Evolutionary conservation across 805 yeast genomes (phyloP).

Genomic region (Ogataea dorogensis): DNA sequence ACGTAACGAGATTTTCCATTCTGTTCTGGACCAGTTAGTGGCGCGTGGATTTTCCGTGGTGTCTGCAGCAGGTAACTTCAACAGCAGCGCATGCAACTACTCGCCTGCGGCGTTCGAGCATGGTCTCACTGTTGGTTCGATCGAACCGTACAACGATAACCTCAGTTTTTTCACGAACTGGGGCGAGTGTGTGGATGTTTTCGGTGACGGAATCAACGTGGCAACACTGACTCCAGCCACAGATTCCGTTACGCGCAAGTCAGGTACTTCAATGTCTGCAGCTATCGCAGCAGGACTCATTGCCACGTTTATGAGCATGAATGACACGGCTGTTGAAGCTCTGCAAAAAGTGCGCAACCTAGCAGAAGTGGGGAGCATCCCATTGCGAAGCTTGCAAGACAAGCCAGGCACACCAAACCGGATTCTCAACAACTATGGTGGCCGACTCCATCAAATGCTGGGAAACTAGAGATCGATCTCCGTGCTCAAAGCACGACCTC

Average conservation of each 20-base stretch:
- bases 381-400: constrained; percentile 8
- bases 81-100: constrained; percentile 41
- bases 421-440: constrained; percentile 24
- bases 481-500: constrained; percentile 39
- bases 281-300: constrained; percentile 46
- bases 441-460: constrained; percentile 17
- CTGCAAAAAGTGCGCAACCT: constrained; percentile 26
- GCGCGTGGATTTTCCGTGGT: constrained; percentile 45
- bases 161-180: constrained; percentile 42
- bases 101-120: constrained; percentile 47
- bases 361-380: constrained; percentile 17
- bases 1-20: constrained; percentile 41
- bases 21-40: constrained; percentile 41
- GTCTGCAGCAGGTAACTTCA: constrained; percentile 51
- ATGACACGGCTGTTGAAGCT: constrained; percentile 37
- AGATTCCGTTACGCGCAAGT: constrained; percentile 33
- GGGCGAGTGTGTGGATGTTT: constrained; percentile 54
- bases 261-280: constrained; percentile 53
- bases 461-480: constrained; percentile 11
- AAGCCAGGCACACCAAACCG: constrained; percentile 23
- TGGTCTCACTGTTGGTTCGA: constrained; percentile 42
- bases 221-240: constrained; percentile 38
- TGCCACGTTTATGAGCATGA: constrained; percentile 43
- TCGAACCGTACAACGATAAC: constrained; percentile 35
- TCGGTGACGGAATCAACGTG: constrained; percentile 49